These are phyloP conservation scores for Pseudisothecium myosuroides DNA, from an alignment of 225 moss, liverwort and hornwort species.

Conservation along the genomic window DNA sequence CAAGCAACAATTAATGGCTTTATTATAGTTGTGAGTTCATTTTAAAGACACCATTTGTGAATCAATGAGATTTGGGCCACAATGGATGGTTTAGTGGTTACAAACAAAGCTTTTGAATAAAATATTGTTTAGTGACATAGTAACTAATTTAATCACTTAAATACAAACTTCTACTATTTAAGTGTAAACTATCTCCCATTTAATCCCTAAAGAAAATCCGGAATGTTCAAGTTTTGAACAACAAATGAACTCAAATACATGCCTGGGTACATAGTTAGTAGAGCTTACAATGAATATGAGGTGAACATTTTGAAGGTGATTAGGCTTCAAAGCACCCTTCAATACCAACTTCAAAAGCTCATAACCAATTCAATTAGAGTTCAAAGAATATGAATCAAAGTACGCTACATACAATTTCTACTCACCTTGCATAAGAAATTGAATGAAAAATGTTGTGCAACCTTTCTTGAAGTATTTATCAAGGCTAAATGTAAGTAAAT, in stretches of 20 bases:
- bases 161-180: neutral
- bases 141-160: neutral
- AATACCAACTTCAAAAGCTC: neutral
- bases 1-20: neutral
- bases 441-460: neutral
- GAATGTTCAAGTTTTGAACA: neutral
- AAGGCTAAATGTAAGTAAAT: neutral
- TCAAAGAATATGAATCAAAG: neutral
- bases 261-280: no score
- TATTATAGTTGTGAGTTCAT: no score
- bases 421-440: neutral
- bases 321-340: neutral
- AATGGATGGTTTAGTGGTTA: neutral
- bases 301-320: neutral
- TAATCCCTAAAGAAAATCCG: rapidly evolving
- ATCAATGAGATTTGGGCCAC: neutral
- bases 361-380: neutral
- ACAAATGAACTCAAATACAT: rapidly evolving
- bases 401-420: neutral
- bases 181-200: neutral
- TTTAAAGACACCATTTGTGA: neutral
- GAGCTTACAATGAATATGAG: neutral
- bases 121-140: neutral
- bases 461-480: neutral
- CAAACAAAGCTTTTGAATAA: neutral